Evolutionary conservation across 129 eudicot genomes (phyloP).

Genomic region (Centella asiatica): DNA sequence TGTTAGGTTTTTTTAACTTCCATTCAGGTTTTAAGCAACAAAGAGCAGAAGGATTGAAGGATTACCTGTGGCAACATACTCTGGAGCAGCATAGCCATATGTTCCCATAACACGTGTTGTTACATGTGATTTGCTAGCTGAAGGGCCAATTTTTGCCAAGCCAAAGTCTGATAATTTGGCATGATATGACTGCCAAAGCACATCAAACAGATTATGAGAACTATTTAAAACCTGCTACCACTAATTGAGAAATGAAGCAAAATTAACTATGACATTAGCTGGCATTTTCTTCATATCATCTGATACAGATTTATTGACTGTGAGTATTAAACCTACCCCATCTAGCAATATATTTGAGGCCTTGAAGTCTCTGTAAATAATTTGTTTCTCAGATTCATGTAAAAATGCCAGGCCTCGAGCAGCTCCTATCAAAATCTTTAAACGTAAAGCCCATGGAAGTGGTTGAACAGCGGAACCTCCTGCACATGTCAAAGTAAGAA

Average conservation of each 20-base stretch:
- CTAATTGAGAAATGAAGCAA: not conserved
- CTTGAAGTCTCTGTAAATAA: constrained; percentile 83
- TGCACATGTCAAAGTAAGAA: constrained; percentile 18
- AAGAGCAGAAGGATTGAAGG: not conserved
- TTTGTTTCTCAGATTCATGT: constrained; percentile 60
- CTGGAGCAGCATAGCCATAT: constrained; percentile 73
- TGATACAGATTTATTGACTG: not conserved
- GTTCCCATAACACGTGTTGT: constrained; percentile 76
- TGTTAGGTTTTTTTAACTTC: not conserved
- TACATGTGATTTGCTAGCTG: constrained; percentile 56
- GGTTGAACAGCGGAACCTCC: constrained; percentile 85
- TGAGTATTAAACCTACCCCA: constrained; percentile 39
- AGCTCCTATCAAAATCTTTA: constrained; percentile 75
- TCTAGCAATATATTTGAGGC: constrained; percentile 84
- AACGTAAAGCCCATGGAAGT: constrained; percentile 75
- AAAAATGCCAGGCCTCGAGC: constrained; percentile 80
- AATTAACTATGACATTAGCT: not conserved
- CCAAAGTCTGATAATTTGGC: constrained; percentile 74
- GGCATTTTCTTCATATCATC: not conserved
- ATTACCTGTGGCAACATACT: constrained; percentile 67
- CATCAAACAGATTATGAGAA: not conserved
- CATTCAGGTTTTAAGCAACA: not conserved
- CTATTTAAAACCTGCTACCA: not conserved
- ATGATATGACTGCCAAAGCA: constrained; percentile 40
- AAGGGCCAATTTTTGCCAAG: constrained; percentile 55